These are phyloP conservation scores for Arabidopsis suecica DNA, from an alignment of 345 rosid species.

Conservation along the genomic window DNA sequence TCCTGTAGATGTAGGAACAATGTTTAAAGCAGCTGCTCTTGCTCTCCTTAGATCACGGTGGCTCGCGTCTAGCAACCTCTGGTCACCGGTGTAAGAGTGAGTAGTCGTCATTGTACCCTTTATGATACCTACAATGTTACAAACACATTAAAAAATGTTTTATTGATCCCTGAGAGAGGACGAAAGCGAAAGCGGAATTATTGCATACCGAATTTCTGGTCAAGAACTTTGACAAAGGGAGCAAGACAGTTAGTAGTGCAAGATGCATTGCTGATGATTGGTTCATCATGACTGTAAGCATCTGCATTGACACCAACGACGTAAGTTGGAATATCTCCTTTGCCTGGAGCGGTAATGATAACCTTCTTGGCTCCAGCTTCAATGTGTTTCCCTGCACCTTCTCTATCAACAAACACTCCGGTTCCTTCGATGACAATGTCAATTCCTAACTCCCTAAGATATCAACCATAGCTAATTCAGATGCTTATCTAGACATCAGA, in stretches of 20 bases:
- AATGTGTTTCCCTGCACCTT: slow-evolving; percentile 96
- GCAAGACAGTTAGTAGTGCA: slow-evolving; percentile 99
- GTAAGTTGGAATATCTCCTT: slow-evolving; percentile 95
- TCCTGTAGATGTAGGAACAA: slow-evolving; percentile 94
- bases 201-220: slow-evolving; percentile 84
- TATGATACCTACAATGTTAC: slow-evolving; percentile 65
- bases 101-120: slow-evolving; percentile 99
- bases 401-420: slow-evolving; percentile 90
- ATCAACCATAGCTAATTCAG: slow-evolving; percentile 10
- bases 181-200: neutral
- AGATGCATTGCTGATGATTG: slow-evolving; percentile 95
- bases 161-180: neutral
- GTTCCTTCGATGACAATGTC: slow-evolving; percentile 97
- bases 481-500: slow-evolving; percentile 1
- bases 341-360: slow-evolving; percentile 92
- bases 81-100: slow-evolving; percentile 98
- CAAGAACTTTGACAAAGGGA: slow-evolving; percentile 97
- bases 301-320: slow-evolving; percentile 96
- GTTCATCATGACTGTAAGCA: slow-evolving; percentile 65
- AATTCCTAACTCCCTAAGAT: slow-evolving; percentile 69
- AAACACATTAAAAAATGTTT: neutral
- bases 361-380: slow-evolving; percentile 97
- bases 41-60: slow-evolving; percentile 99
- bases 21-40: slow-evolving; percentile 94
- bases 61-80: slow-evolving; percentile 88